Conservation (phyloP, 352 stramenopile genomes). For the Pythium brachiatum region DNA sequence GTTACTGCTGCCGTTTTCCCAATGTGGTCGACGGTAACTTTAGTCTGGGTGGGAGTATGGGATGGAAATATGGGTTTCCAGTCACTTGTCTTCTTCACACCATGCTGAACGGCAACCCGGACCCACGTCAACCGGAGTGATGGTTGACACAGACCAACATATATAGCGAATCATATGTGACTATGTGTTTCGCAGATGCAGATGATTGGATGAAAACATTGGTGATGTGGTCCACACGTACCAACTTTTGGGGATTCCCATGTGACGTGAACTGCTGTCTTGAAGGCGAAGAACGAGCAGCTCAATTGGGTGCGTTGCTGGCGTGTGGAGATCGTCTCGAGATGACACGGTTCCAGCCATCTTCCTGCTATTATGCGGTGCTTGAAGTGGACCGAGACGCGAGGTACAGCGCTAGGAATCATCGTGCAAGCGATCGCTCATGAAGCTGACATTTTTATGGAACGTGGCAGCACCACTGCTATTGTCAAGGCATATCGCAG, state of each 20-base stretch:
- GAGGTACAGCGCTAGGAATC: constrained; percentile 32
- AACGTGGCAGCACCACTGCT: constrained; percentile 67
- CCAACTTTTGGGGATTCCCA: constrained; percentile 1
- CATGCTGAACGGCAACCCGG: not conserved
- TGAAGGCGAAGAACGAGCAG: constrained; percentile 10
- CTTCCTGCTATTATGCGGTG: constrained; percentile 65
- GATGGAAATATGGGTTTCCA: constrained; percentile 3
- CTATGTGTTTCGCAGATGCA: no score
- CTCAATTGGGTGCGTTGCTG: not conserved
- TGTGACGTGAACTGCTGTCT: constrained; percentile 23
- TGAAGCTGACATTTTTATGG: not conserved
- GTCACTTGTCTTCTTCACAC: not conserved
- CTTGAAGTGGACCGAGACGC: constrained; percentile 58
- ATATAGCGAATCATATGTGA: constrained; percentile 11
- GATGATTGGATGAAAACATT: constrained; percentile 15
- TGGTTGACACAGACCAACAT: constrained; percentile 10
- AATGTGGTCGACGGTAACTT: not conserved
- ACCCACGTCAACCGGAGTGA: constrained; percentile 14
- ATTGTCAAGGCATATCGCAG: constrained; percentile 96
- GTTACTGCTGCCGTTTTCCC: constrained; percentile 1
- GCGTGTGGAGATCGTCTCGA: not conserved
- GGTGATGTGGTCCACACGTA: constrained; percentile 10
- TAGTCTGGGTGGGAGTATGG: not conserved
- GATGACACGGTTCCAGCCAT: constrained; percentile 19
- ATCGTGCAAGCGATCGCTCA: not conserved